Evolutionary conservation across 495 filamentous ascomycete species (phyloP), one percentile per base, ranked within the genome.

Genomic region (Aspergillus sclerotioniger): DNA sequence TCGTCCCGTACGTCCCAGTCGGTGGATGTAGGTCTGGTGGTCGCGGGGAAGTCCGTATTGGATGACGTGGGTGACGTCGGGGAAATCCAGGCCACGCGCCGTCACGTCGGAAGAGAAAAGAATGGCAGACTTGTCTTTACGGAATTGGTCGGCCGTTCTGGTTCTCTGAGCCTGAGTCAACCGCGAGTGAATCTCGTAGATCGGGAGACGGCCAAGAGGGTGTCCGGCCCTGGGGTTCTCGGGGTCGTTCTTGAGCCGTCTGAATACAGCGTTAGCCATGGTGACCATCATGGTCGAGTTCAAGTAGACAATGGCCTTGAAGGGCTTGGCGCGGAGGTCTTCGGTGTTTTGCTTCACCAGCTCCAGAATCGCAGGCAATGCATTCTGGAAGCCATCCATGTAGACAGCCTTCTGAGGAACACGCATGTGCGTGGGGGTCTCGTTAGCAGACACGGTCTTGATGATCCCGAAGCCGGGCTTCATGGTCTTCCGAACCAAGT

Each of bases 291-390:
- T 82, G 0, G 91, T 96, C 21, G 87, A 87, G 56, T 87, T 87
- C 69, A 91, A 88, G 76, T 94, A 98, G 43, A 96, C 77, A 56
- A 98, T 94, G 21, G 90, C 91, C 76, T 98, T 98, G 81, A 98
- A 96, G 1, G 92, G 71, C 32, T 62, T 69, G 10, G 70, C 70
- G 17, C 70, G 64, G 12, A 71, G 63, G 1, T 70, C 33, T 9
- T 62, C 57, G 7, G 66, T 57, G 6, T 70, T 84, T 25, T 80
- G 81, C 62, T 86, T 74, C 54, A 79, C 74, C 48, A 98, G 76
- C 70, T 98, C 91, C 39, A 92, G 71, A 15, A 97, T 63, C 12
- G 90, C 69, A 8, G 95, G 92, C 51, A 89, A 72, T 28, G 82
- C 66, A 71, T 97, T 97, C 63, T 93, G 90, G 51, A 87, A 82